Percentiles rank a stretch among this genome's conserved stretches.
Evolutionary conservation across 2,329 filamentous ascomycete genomes (phyloP).

Genomic region (Cadophora malorum): DNA sequence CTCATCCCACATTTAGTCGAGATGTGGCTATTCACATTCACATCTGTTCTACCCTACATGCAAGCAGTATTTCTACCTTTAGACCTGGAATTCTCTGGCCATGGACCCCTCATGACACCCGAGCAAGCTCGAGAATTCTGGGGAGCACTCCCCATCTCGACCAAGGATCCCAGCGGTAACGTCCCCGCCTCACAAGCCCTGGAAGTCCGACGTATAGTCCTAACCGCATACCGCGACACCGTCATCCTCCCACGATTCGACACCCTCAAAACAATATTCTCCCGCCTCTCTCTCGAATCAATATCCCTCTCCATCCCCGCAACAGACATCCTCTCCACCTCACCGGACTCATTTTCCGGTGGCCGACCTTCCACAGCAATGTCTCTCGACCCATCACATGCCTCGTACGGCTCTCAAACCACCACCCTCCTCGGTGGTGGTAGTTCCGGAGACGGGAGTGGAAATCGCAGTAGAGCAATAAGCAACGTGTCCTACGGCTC

Average conservation of each 20-base stretch:
- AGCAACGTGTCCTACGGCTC: constrained; percentile 78
- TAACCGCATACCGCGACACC: constrained; percentile 86
- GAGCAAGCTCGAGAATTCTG: constrained; percentile 90
- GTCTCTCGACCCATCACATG: constrained; percentile 75
- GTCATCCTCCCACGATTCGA: constrained; percentile 91
- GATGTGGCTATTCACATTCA: constrained; percentile 93
- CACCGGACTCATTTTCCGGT: constrained; percentile 53
- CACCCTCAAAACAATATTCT: constrained; percentile 87
- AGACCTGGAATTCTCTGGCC: constrained; percentile 90
- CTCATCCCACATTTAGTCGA: constrained; percentile 91
- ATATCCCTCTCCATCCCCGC: constrained; percentile 52
- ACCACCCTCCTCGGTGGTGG: constrained; percentile 74
- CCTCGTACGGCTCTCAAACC: constrained; percentile 79
- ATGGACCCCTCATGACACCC: constrained; percentile 76
- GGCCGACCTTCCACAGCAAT: constrained; percentile 75
- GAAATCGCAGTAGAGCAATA: constrained; percentile 77
- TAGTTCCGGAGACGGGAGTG: constrained; percentile 56
- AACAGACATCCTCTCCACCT: constrained; percentile 54
- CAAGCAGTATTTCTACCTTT: constrained; percentile 94
- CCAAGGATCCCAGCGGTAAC: constrained; percentile 53
- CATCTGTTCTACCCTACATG: constrained; percentile 87
- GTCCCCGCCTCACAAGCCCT: constrained; percentile 60
- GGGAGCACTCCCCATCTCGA: constrained; percentile 67
- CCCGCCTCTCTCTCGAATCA: constrained; percentile 83
- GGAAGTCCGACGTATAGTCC: constrained; percentile 86